Evolutionary conservation across 148 eudicot species (phyloP).

Genomic region (Chenopodium quinoa): DNA sequence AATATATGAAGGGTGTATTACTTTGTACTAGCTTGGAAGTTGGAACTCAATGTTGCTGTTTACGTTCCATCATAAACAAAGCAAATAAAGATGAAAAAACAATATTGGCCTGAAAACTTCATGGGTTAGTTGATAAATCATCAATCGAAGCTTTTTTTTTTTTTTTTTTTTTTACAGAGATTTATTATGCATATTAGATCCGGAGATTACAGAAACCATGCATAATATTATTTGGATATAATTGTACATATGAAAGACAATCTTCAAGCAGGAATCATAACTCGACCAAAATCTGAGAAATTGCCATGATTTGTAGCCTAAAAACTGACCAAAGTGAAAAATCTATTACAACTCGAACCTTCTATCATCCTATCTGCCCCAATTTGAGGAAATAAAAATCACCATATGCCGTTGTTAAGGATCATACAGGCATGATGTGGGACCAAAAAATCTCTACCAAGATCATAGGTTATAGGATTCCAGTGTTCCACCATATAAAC

Average conservation of each 20-base stretch:
- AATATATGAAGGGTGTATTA: no score
- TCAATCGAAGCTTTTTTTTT: no score
- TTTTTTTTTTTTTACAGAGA: neutral
- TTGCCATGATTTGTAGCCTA: constrained; percentile 8
- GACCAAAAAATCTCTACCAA: neutral
- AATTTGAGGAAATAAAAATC: neutral
- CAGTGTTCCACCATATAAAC: constrained; percentile 13
- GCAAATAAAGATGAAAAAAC: no score
- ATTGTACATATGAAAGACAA: constrained; percentile 25
- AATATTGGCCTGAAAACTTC: neutral
- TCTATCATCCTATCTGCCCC: constrained; percentile 12
- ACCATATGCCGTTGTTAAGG: constrained; percentile 16
- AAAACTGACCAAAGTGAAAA: neutral
- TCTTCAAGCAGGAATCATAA: constrained; percentile 22
- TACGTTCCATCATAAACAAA: no score
- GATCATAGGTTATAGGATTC: neutral
- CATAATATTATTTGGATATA: constrained; percentile 3
- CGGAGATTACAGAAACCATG: constrained; percentile 5
- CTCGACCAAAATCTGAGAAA: constrained; percentile 17
- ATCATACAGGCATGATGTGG: constrained; percentile 11
- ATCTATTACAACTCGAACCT: constrained; percentile 16
- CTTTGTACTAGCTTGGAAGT: no score
- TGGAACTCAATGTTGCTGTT: no score
- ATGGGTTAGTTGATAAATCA: no score
- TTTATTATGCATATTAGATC: neutral